phyloP scores from a whole-genome alignment of 805 yeast species.

The Candida anglica region DNA sequence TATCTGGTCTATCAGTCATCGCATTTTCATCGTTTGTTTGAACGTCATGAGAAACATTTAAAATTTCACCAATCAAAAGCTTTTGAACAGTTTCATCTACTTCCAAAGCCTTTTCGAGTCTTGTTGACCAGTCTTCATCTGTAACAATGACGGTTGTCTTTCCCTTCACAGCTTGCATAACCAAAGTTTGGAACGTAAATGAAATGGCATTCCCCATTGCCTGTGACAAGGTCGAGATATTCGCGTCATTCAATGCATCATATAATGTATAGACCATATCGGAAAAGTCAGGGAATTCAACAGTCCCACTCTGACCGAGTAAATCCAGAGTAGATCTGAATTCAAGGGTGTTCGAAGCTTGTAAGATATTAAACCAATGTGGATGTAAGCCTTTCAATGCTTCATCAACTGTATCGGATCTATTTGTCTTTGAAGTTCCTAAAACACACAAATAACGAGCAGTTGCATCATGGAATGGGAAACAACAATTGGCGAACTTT shows the following conservation, averaged over 20 bases:
- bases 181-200: constrained; percentile 56
- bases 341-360: constrained; percentile 41
- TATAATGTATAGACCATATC: constrained; percentile 26
- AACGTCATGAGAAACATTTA: constrained; percentile 9
- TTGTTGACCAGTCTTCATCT: constrained; percentile 72
- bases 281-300: constrained; percentile 54
- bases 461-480: constrained; percentile 62
- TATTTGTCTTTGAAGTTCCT: constrained; percentile 55
- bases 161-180: constrained; percentile 59
- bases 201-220: constrained; percentile 41
- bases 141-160: constrained; percentile 52
- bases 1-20: constrained; percentile 8
- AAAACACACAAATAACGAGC: constrained; percentile 66
- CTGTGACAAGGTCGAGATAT: constrained; percentile 20
- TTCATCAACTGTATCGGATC: constrained; percentile 76
- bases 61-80: constrained; percentile 18
- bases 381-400: constrained; percentile 80
- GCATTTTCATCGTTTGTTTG: constrained; percentile 11
- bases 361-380: constrained; percentile 61
- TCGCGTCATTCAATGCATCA: constrained; percentile 16
- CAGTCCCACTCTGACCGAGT: constrained; percentile 35
- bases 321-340: constrained; percentile 42
- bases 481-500: constrained; percentile 59
- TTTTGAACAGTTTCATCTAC: constrained; percentile 50
- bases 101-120: constrained; percentile 67